Base-by-base conservation (phyloP, 2,329 filamentous ascomycete species). In the Botrytis aclada region DNA sequence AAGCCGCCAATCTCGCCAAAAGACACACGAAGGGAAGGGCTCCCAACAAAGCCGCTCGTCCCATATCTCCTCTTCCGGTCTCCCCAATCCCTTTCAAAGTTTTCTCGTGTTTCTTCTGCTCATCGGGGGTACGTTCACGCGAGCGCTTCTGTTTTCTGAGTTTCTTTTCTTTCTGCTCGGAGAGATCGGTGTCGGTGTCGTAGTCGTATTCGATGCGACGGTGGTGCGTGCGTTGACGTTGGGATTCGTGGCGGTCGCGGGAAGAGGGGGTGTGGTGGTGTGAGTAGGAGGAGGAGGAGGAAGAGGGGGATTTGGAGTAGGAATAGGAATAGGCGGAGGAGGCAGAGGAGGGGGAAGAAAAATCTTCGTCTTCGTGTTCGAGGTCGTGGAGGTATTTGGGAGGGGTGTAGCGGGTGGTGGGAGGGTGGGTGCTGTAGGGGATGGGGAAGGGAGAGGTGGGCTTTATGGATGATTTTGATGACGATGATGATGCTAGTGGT, bases 351-450 rank as follows among this genome's bases (percentile, higher is more conserved):
- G 56, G 18, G 16, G 70, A 60, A 41, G 47, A 67, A 7, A 70
- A 61, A 61, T 72, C 70, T 72, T 72, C 70, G 41, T 72, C 70
- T 69, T 72, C 70, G 64, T 72, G 70, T 54, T 72, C 70, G 37
- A 32, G 32, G n/a, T 58, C 70, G 22, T n/a, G 47, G 54, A 37
- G 47, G n/a, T 63, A 29, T 4, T 20, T 18, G 4, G 62, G 39
- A 25, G 51, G 37, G 1, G 60, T 65, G 20, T 71, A 41, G 69
- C n/a, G 63, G 32, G 34, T 58, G 54, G 32, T 69, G 32, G 29
- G 41, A 29, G 56, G 69, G 4, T 37, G 69, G 8, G 56, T 70
- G 41, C 41, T 45, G 69, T 63, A 45, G 56, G 22, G 41, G 47
- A 12, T 22, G 29, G 51, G 29, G 39, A 20, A 7, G 18, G 66